Evolutionary conservation across 352 stramenopile species (phyloP).

Genomic region (Pythium pyrilobum): DNA sequence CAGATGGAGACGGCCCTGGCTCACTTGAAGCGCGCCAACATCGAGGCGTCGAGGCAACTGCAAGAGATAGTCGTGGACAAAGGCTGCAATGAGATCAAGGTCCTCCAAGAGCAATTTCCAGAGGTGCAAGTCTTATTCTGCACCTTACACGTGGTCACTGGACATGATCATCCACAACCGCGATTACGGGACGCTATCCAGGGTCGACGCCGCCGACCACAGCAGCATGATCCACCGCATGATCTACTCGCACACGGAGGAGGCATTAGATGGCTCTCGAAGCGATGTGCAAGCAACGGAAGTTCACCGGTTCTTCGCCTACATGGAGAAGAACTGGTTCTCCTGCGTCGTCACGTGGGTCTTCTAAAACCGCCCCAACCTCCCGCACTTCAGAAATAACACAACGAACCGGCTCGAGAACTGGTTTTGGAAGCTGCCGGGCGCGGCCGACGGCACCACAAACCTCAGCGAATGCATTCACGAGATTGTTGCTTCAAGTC

Average conservation of each 20-base stretch:
- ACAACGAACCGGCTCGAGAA: neutral
- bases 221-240: neutral
- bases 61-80: neutral
- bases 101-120: neutral
- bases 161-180: neutral
- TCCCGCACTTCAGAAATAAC: neutral
- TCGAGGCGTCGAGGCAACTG: neutral
- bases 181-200: neutral
- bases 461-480: neutral
- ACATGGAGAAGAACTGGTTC: slow-evolving; percentile 4
- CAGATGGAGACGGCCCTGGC: neutral
- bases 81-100: neutral
- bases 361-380: neutral
- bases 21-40: neutral
- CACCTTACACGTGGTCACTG: neutral
- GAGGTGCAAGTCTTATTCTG: neutral
- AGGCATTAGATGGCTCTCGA: neutral
- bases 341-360: neutral
- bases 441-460: neutral
- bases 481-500: neutral
- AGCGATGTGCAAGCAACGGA: neutral
- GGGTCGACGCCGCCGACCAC: neutral
- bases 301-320: neutral
- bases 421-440: neutral
- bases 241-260: neutral